These are phyloP conservation scores for Phytophthora crassamura DNA, from an alignment of 352 stramenopile genomes.

Conservation along the genomic window DNA sequence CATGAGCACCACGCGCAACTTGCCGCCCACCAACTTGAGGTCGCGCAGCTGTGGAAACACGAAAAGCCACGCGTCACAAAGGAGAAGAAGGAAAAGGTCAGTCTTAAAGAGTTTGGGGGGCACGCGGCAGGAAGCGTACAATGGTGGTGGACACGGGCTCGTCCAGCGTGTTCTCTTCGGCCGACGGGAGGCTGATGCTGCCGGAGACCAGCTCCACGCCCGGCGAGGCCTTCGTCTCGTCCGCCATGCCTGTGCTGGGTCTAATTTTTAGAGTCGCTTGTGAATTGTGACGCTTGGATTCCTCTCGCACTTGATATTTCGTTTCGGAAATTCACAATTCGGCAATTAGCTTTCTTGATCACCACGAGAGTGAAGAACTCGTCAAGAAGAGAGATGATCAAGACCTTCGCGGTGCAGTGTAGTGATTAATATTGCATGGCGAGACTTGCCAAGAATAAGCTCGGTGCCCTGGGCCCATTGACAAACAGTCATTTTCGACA, in stretches of 20 bases:
- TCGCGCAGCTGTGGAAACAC: constrained; percentile 73
- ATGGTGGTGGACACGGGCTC: constrained; percentile 90
- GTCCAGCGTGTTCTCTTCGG: constrained; percentile 84
- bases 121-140: constrained; percentile 43
- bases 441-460: too few relatives aligned
- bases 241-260: constrained; percentile 28
- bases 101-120: too few relatives aligned
- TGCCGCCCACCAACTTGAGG: constrained; percentile 84
- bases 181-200: constrained; percentile 82
- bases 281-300: constrained; percentile 17
- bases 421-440: too few relatives aligned
- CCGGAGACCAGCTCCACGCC: constrained; percentile 64
- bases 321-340: too few relatives aligned
- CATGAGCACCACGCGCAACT: constrained; percentile 92
- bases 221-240: constrained; percentile 26
- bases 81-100: too few relatives aligned
- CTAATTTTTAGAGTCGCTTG: neutral
- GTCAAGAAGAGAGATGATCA: too few relatives aligned
- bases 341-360: too few relatives aligned
- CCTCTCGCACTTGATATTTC: constrained; percentile 4
- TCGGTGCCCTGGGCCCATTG: too few relatives aligned
- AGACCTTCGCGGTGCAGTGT: too few relatives aligned
- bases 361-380: too few relatives aligned
- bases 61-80: constrained; percentile 4
- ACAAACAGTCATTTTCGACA: too few relatives aligned